These are phyloP conservation scores for Ottelia alismoides DNA, from an alignment of 106 monocot genomes.

Conservation along the genomic window DNA sequence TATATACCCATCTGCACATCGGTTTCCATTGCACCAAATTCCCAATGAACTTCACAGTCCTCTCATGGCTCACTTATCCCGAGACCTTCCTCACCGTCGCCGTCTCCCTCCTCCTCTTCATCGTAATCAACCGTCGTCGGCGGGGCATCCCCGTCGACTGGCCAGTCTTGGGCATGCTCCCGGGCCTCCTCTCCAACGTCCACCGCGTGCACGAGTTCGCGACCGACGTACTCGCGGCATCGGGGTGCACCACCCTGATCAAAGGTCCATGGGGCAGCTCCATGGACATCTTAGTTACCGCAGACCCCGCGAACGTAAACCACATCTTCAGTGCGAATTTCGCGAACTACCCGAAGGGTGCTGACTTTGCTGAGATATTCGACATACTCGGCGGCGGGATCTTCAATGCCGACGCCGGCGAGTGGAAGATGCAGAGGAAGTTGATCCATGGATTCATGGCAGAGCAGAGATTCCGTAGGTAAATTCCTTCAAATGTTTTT, in stretches of 20 bases:
- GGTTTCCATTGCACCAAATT: too few relatives aligned
- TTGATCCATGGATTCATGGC: slow-evolving; percentile 11
- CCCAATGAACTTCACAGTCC: too few relatives aligned
- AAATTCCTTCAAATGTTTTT: too few relatives aligned
- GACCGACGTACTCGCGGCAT: background rate
- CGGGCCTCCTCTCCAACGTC: slow-evolving; percentile 5
- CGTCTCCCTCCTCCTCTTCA: slow-evolving; percentile 3
- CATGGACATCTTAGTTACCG: slow-evolving; percentile 10
- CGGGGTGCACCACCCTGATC: slow-evolving; percentile 11
- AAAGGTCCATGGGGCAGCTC: slow-evolving; percentile 9
- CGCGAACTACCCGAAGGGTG: slow-evolving; percentile 22
- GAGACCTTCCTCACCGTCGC: slow-evolving; percentile 5
- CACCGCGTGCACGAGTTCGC: slow-evolving; percentile 11
- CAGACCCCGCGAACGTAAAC: slow-evolving; percentile 21
- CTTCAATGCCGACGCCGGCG: slow-evolving; percentile 14
- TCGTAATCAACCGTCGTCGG: background rate
- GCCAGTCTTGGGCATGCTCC: slow-evolving; percentile 27
- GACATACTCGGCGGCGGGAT: slow-evolving; percentile 16
- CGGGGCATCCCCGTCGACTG: background rate
- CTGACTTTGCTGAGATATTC: slow-evolving; percentile 17
- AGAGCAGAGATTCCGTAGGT: slow-evolving; percentile 3
- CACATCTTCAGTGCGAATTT: slow-evolving; percentile 19
- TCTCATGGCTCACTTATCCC: too few relatives aligned
- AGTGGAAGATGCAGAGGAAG: slow-evolving; percentile 14
- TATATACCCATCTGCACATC: too few relatives aligned